Conservation (phyloP, 169 alveolate genomes). For the Eimeria acervulina region DNA sequence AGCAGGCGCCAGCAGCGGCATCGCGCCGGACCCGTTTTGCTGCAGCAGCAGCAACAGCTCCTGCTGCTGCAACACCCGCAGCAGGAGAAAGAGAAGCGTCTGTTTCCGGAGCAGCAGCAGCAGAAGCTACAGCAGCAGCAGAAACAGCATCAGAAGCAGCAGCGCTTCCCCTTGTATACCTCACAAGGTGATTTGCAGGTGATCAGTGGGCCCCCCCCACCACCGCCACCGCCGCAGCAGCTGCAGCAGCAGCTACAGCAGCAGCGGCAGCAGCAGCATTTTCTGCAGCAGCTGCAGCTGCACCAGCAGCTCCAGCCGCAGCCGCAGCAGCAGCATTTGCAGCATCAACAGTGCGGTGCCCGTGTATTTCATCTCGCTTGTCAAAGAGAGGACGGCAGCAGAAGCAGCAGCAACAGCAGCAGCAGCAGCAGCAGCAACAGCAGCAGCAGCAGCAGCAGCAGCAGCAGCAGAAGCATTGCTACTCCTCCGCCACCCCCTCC, state of each 20-base stretch:
- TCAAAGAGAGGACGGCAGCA: not conserved
- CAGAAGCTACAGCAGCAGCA: slow-evolving; percentile 34
- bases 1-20: slow-evolving; percentile 45
- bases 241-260: slow-evolving; percentile 20
- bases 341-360: not conserved
- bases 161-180: not conserved
- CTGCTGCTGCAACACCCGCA: slow-evolving; percentile 4
- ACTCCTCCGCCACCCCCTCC: not conserved
- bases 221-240: not conserved
- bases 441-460: slow-evolving; percentile 1
- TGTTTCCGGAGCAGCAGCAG: not conserved
- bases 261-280: slow-evolving; percentile 21
- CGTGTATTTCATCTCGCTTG: not conserved
- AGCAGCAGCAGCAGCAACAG: slow-evolving; percentile 29
- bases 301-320: not conserved
- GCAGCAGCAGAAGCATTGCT: not conserved
- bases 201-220: not conserved
- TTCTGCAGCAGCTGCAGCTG: not conserved
- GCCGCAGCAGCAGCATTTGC: slow-evolving; percentile 3
- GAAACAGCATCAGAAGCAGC: slow-evolving; percentile 36
- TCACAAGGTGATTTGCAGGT: not conserved
- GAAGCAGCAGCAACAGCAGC: not conserved
- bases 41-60: slow-evolving; percentile 43
- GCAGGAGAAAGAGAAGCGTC: not conserved
- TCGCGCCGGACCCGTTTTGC: not conserved